Conservation (phyloP, 805 yeast species). For the Saccharomycopsis babjevae region DNA sequence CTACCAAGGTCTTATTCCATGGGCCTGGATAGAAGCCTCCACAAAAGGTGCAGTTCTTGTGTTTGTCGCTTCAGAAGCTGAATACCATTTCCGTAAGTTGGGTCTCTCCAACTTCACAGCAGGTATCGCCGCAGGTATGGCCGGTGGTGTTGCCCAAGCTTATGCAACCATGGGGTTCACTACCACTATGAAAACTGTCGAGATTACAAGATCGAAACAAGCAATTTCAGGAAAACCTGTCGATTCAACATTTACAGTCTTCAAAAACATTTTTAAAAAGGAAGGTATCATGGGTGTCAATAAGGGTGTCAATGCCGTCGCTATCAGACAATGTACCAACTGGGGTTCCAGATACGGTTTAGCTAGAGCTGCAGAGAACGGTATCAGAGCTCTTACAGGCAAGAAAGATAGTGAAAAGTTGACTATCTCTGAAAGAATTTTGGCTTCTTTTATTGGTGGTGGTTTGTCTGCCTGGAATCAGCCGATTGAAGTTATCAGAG, state of each 20-base stretch:
- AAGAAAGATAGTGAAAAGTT: conserved; percentile 55
- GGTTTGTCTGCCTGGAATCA: conserved; percentile 98
- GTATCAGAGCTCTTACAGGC: conserved; percentile 53
- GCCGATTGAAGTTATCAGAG: conserved; percentile 95
- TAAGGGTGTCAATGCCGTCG: conserved; percentile 97
- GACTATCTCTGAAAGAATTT: conserved; percentile 68
- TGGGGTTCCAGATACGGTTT: conserved; percentile 98
- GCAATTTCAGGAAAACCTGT: conserved; percentile 56
- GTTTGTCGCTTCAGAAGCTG: conserved; percentile 88
- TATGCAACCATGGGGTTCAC: conserved; percentile 96
- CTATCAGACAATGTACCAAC: conserved; percentile 97
- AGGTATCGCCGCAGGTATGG: conserved; percentile 92
- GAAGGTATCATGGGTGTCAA: conserved; percentile 95
- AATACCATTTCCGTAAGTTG: conserved; percentile 54
- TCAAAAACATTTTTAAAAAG: conserved; percentile 66
- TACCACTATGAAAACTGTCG: conserved; percentile 98
- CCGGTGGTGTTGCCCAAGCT: conserved; percentile 95
- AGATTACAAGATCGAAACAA: conserved; percentile 85
- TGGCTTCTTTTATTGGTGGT: conserved; percentile 88
- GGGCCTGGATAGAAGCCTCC: conserved; percentile 99
- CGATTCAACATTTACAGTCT: conserved; percentile 74
- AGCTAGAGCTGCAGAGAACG: conserved; percentile 83
- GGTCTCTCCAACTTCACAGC: conserved; percentile 67
- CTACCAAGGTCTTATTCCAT: conserved; percentile 95
- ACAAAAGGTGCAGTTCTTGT: conserved; percentile 95